Evolutionary conservation across 495 filamentous ascomycete genomes (phyloP).

Genomic region (Tirmania nivea): DNA sequence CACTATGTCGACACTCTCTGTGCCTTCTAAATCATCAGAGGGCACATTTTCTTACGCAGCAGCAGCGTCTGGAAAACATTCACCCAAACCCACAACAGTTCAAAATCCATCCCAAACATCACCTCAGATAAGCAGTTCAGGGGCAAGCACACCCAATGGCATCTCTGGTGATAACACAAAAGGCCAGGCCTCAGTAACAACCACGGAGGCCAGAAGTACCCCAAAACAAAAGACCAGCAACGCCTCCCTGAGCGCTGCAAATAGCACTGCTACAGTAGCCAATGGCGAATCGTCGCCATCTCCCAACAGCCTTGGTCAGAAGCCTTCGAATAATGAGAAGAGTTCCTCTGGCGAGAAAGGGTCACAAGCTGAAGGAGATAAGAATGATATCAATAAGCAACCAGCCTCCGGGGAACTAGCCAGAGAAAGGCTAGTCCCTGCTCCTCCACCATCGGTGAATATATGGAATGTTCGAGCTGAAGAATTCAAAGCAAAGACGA

Average conservation of each 20-base stretch:
- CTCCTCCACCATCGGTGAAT: conserved; percentile 63
- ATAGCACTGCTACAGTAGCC: neutral
- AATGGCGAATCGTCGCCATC: neutral
- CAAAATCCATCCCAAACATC: conserved; percentile 14
- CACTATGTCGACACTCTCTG: conserved; percentile 7
- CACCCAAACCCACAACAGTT: neutral
- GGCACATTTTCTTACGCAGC: conserved; percentile 77
- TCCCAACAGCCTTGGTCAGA: neutral
- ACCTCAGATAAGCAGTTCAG: conserved; percentile 6
- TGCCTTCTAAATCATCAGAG: conserved; percentile 22
- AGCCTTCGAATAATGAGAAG: neutral
- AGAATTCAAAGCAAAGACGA: conserved; percentile 35
- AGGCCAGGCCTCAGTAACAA: neutral
- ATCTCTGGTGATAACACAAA: neutral
- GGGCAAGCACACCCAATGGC: conserved; percentile 19
- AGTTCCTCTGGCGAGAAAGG: conserved; percentile 1
- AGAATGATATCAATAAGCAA: too few relatives aligned
- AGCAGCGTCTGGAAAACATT: conserved; percentile 36
- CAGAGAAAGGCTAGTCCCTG: conserved; percentile 38
- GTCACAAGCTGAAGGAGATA: conserved; percentile 14
- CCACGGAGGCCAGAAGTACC: too few relatives aligned
- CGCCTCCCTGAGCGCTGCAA: neutral
- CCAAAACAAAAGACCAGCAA: neutral
- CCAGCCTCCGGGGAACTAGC: neutral
- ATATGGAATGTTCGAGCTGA: conserved; percentile 61